Evolutionary conservation across 2,329 filamentous ascomycete genomes (phyloP).

Genomic region (Tolypocladium cylindrosporum): DNA sequence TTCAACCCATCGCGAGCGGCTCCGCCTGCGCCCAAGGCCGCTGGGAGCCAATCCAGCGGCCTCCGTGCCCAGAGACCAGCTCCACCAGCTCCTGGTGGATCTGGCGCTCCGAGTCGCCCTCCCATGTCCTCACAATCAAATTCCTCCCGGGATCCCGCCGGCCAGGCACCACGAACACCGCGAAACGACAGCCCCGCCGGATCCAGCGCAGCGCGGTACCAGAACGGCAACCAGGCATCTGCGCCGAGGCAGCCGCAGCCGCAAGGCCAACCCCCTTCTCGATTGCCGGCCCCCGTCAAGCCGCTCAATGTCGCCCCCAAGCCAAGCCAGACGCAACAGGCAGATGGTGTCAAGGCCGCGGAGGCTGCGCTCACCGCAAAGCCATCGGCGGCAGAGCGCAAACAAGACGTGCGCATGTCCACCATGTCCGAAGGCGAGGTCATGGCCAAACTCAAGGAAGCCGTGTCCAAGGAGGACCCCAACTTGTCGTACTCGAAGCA

Average conservation of each 20-base stretch:
- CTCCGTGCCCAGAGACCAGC: constrained; percentile 70
- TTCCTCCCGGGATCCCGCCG: constrained; percentile 30
- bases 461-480: constrained; percentile 91
- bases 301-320: constrained; percentile 70
- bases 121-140: constrained; percentile 39
- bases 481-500: constrained; percentile 96
- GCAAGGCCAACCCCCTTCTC: constrained; percentile 33
- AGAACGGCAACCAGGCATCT: constrained; percentile 43
- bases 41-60: constrained; percentile 42
- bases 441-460: constrained; percentile 89
- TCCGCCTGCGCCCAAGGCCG: constrained; percentile 62
- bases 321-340: constrained; percentile 35
- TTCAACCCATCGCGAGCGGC: constrained; percentile 83
- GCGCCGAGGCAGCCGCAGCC: constrained; percentile 35
- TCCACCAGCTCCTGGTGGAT: constrained; percentile 53
- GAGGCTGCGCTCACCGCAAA: constrained; percentile 84
- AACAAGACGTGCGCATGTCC: constrained; percentile 95
- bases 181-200: constrained; percentile 37
- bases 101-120: constrained; percentile 31
- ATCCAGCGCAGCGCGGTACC: constrained; percentile 45
- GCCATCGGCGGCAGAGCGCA: constrained; percentile 58
- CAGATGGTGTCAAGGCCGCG: constrained; percentile 74
- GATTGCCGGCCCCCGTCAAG: constrained; percentile 58
- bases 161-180: constrained; percentile 32
- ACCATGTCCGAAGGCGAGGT: constrained; percentile 96